Conservation (phyloP, 2,329 filamentous ascomycete species). For the Sclerotinia subarctica region DNA sequence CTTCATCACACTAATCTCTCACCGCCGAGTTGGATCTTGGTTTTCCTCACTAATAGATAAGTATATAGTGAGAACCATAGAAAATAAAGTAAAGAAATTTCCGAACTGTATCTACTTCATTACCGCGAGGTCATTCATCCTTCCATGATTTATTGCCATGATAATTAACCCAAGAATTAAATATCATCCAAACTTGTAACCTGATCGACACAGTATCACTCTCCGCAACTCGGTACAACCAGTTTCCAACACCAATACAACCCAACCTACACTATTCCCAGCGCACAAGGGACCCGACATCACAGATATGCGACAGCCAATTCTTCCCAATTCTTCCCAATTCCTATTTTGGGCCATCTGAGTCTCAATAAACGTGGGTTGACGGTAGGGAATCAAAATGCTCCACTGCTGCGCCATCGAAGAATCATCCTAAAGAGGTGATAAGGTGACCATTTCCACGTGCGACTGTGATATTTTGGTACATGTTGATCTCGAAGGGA, state of each 20-base stretch:
- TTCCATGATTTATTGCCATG: not conserved
- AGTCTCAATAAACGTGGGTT: not conserved
- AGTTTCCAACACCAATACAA: not conserved
- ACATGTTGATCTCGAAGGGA: not conserved
- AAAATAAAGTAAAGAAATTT: slow-evolving; percentile 9
- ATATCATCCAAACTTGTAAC: not conserved
- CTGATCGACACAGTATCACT: not conserved
- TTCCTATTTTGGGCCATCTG: slow-evolving; percentile 6
- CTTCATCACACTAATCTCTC: not conserved
- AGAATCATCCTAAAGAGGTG: not conserved
- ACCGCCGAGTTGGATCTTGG: not conserved
- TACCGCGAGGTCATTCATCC: not conserved
- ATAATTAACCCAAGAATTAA: not conserved
- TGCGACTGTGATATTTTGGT: slow-evolving; percentile 2
- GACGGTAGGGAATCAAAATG: slow-evolving; percentile 3
- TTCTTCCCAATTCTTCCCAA: not conserved
- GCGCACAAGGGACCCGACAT: slow-evolving; percentile 5
- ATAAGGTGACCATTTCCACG: slow-evolving; percentile 10
- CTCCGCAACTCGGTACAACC: not conserved
- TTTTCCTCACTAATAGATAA: not conserved
- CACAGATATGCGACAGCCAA: not conserved
- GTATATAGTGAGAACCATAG: not conserved
- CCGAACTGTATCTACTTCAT: not conserved
- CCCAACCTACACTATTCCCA: not conserved
- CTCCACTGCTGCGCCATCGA: slow-evolving; percentile 9